phyloP scores from a whole-genome alignment of 75 land plant species.

The Pinus albicaulis region DNA sequence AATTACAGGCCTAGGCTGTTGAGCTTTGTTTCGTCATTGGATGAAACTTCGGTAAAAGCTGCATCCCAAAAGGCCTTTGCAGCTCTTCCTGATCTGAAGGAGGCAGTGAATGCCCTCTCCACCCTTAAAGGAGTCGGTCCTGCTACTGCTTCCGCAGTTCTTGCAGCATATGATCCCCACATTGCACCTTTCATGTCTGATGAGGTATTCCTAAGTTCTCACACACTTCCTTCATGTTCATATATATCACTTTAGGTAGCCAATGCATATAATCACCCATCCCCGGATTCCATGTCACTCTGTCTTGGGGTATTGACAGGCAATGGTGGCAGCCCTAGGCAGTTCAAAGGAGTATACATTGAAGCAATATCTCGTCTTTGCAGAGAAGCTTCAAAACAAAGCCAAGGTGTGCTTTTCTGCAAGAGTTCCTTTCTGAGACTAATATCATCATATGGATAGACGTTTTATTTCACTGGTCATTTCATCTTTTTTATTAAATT shows the following conservation, averaged over 20 bases:
- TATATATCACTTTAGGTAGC: neutral
- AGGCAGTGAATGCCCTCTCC: slow-evolving; percentile 57
- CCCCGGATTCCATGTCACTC: neutral
- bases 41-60: slow-evolving; percentile 54
- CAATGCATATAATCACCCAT: neutral
- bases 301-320: slow-evolving; percentile 31
- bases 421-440: neutral
- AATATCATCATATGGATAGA: neutral
- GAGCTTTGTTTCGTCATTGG: slow-evolving; percentile 59
- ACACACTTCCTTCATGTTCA: neutral
- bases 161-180: slow-evolving; percentile 74
- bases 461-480: neutral
- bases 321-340: slow-evolving; percentile 77
- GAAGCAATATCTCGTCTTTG: slow-evolving; percentile 67
- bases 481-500: neutral
- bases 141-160: slow-evolving; percentile 89
- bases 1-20: slow-evolving; percentile 62
- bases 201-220: slow-evolving; percentile 39
- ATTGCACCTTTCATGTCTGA: slow-evolving; percentile 93
- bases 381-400: slow-evolving; percentile 65
- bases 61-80: slow-evolving; percentile 71
- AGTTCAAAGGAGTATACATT: slow-evolving; percentile 72
- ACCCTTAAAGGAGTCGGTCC: slow-evolving; percentile 86
- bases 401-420: slow-evolving; percentile 54
- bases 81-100: slow-evolving; percentile 69